A percentile compares a stretch with the other conserved stretches of the same genome.
Evolutionary conservation across 306 rosid species (phyloP).

Genomic region (Delonix regia): DNA sequence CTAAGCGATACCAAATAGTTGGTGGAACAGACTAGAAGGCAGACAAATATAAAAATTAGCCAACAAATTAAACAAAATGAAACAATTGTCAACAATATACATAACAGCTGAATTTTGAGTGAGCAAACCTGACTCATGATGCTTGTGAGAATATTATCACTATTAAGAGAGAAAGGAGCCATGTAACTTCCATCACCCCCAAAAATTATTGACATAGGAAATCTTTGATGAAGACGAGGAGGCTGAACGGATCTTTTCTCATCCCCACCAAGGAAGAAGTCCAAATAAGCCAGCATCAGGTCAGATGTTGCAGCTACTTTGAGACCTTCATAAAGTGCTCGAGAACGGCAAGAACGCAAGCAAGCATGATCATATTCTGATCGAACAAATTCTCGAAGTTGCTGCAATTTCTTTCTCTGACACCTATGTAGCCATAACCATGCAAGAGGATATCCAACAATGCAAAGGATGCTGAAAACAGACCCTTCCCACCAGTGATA

Average conservation of each 20-base stretch:
- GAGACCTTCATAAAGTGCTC: conserved; percentile 98
- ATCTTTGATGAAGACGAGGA: conserved; percentile 77
- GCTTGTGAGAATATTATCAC: conserved; percentile 87
- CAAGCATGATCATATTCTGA: conserved; percentile 98
- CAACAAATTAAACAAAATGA: conserved; percentile 20
- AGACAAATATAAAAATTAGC: conserved; percentile 34
- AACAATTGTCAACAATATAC: conserved; percentile 24
- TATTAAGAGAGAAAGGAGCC: conserved; percentile 80
- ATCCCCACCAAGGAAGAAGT: conserved; percentile 96
- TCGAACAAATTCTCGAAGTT: conserved; percentile 85
- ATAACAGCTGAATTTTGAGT: conserved; percentile 16
- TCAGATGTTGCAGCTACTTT: conserved; percentile 95
- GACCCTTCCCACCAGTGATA: conserved; percentile 99
- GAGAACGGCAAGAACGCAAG: conserved; percentile 91
- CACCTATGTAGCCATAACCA: conserved; percentile 98
- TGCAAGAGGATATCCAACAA: conserved; percentile 84
- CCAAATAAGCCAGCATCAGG: conserved; percentile 89
- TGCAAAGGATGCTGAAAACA: conserved; percentile 75
- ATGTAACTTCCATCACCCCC: conserved; percentile 98
- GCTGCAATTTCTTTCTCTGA: conserved; percentile 80
- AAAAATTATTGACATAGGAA: conserved; percentile 84
- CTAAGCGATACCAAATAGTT: conserved; percentile 94
- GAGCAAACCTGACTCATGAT: conserved; percentile 88
- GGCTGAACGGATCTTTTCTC: conserved; percentile 88
- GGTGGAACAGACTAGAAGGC: conserved; percentile 75